Conservation (phyloP, 305 asterid species). For the Fraxinus paxiana region DNA sequence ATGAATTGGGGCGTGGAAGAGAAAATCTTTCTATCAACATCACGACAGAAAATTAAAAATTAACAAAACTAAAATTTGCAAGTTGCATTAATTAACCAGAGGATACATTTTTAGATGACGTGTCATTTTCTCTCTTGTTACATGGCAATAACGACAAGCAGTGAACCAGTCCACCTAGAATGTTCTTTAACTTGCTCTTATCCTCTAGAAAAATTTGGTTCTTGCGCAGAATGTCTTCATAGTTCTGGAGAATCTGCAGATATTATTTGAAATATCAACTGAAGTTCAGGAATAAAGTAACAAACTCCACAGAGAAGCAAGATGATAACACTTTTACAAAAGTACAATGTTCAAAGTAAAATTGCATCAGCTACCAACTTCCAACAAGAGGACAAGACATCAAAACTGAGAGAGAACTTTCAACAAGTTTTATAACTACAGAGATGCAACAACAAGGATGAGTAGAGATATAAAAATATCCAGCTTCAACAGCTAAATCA, state of each 20-base stretch:
- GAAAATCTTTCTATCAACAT: neutral
- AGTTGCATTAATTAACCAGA: neutral
- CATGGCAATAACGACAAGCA: conserved; percentile 74
- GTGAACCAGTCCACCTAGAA: conserved; percentile 67
- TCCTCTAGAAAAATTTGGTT: conserved; percentile 72
- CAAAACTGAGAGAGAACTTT: neutral
- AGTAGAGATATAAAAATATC: neutral
- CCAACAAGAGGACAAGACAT: neutral
- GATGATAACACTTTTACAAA: neutral
- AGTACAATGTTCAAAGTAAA: conserved; percentile 8
- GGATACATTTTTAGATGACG: conserved; percentile 52
- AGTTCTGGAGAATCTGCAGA: conserved; percentile 73
- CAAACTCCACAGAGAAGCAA: conserved; percentile 13
- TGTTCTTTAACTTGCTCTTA: conserved; percentile 63
- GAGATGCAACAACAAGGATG: conserved; percentile 9
- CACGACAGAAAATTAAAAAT: neutral
- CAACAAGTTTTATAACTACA: conserved; percentile 1
- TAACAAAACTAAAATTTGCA: neutral
- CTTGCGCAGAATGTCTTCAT: conserved; percentile 57
- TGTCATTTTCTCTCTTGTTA: conserved; percentile 43
- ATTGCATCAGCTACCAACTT: conserved; percentile 9
- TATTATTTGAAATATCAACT: neutral
- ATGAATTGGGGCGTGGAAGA: conserved; percentile 4
- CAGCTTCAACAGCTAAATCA: neutral
- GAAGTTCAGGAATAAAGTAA: conserved; percentile 9